Conservation (phyloP, 805 yeast species). For the Metschnikowia rubicola region DNA sequence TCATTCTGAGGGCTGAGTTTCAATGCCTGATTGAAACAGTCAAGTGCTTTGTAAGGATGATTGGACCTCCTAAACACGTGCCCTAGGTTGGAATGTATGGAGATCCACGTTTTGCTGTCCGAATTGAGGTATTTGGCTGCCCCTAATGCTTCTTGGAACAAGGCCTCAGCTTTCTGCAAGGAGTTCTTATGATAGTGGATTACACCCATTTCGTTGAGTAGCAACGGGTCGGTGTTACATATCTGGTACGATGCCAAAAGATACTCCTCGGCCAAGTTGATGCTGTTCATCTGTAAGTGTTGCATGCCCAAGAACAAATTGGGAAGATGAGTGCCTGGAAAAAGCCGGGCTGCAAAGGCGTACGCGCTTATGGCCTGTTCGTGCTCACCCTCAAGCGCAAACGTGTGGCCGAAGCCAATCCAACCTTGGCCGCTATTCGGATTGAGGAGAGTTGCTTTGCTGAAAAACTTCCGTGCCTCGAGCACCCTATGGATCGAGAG, state of each 20-base stretch:
- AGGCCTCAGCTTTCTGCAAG: slow-evolving; percentile 63
- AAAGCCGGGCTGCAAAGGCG: slow-evolving; percentile 89
- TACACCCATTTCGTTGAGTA: slow-evolving; percentile 91
- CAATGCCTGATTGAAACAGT: slow-evolving; percentile 72
- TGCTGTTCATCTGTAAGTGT: slow-evolving; percentile 81
- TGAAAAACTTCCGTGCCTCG: slow-evolving; percentile 84
- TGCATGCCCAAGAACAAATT: slow-evolving; percentile 93
- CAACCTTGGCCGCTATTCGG: slow-evolving; percentile 94
- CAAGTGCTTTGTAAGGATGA: slow-evolving; percentile 61
- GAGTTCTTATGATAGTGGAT: slow-evolving; percentile 77
- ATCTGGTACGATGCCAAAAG: slow-evolving; percentile 68
- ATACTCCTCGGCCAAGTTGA: slow-evolving; percentile 82
- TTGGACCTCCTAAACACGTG: slow-evolving; percentile 77
- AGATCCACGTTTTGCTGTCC: slow-evolving; percentile 78
- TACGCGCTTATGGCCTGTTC: slow-evolving; percentile 98
- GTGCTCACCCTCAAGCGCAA: slow-evolving; percentile 97
- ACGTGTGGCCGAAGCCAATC: slow-evolving; percentile 98
- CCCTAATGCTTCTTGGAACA: slow-evolving; percentile 64
- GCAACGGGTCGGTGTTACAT: slow-evolving; percentile 81
- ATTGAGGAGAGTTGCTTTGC: slow-evolving; percentile 82
- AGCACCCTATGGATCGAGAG: slow-evolving; percentile 64
- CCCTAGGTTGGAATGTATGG: slow-evolving; percentile 83
- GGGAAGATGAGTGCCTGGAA: slow-evolving; percentile 89
- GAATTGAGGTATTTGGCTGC: slow-evolving; percentile 68
- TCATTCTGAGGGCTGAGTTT: slow-evolving; percentile 67